A percentile compares a stretch with the other conserved stretches of the same genome.
These are phyloP conservation scores for Candida golubevii DNA, from an alignment of 805 yeast genomes.

Conservation along the genomic window DNA sequence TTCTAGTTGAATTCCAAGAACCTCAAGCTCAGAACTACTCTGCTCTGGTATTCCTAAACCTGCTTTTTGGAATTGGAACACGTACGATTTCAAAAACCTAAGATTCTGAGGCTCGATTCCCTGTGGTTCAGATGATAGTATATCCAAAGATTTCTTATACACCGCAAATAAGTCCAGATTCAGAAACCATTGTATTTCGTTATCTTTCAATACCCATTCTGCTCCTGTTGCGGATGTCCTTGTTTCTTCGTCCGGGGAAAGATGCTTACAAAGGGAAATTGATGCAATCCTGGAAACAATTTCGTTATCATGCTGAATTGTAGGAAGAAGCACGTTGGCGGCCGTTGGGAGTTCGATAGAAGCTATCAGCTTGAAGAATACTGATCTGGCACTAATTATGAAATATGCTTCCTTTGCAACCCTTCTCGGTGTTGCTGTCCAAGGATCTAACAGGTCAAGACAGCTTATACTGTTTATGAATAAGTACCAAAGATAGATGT, in stretches of 20 bases:
- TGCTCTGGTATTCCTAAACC: too few species aligned
- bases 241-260: conserved; percentile 55
- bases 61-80: conserved; percentile 12
- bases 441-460: conserved; percentile 17
- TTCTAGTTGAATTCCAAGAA: too few species aligned
- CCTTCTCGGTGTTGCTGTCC: conserved; percentile 58
- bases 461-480: too few species aligned
- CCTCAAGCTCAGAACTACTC: too few species aligned
- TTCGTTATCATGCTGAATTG: conserved; percentile 47
- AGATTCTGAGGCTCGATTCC: conserved; percentile 46
- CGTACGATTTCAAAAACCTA: conserved; percentile 52
- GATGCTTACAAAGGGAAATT: conserved; percentile 66
- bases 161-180: too few species aligned
- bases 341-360: conserved; percentile 46
- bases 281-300: conserved; percentile 43
- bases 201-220: conserved; percentile 43
- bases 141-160: too few species aligned
- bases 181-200: too few species aligned
- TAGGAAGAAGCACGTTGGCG: conserved; percentile 55
- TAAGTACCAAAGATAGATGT: too few species aligned
- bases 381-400: conserved; percentile 40
- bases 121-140: too few species aligned
- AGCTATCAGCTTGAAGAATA: conserved; percentile 52
- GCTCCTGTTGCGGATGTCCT: conserved; percentile 69
- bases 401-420: conserved; percentile 39